These are phyloP conservation scores for Corylus americana DNA, from an alignment of 306 rosid species.

Conservation along the genomic window DNA sequence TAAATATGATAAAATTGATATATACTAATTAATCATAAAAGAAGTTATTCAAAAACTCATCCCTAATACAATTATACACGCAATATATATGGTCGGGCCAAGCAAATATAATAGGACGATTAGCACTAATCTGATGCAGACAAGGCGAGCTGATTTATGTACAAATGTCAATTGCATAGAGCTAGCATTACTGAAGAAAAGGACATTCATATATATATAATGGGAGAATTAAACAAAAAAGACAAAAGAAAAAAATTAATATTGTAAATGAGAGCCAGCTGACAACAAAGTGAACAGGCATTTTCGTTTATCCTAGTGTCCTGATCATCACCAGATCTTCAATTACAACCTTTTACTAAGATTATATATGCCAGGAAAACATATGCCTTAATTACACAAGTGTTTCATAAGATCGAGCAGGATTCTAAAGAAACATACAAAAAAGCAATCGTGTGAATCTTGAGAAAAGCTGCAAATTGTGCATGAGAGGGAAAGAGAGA, in stretches of 20 bases:
- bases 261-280: slow-evolving; percentile 21
- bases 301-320: slow-evolving; percentile 7
- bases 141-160: slow-evolving; percentile 9
- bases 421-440: slow-evolving; percentile 21
- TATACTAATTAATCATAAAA: not conserved
- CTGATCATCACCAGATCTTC: not conserved
- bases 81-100: not conserved
- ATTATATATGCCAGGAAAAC: not conserved
- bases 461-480: slow-evolving; percentile 11
- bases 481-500: slow-evolving; percentile 12
- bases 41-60: not conserved
- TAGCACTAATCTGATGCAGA: slow-evolving; percentile 11
- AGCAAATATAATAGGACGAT: not conserved
- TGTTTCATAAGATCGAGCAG: slow-evolving; percentile 28
- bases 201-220: slow-evolving; percentile 7
- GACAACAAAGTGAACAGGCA: slow-evolving; percentile 20
- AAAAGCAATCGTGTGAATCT: slow-evolving; percentile 7
- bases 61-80: not conserved
- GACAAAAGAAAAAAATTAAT: not conserved
- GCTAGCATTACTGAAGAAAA: not conserved
- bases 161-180: not conserved
- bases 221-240: slow-evolving; percentile 1
- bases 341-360: not conserved
- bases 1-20: no score
- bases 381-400: not conserved